phyloP scores from a whole-genome alignment of 805 yeast genomes.

The Suhomyces kilbournensis region DNA sequence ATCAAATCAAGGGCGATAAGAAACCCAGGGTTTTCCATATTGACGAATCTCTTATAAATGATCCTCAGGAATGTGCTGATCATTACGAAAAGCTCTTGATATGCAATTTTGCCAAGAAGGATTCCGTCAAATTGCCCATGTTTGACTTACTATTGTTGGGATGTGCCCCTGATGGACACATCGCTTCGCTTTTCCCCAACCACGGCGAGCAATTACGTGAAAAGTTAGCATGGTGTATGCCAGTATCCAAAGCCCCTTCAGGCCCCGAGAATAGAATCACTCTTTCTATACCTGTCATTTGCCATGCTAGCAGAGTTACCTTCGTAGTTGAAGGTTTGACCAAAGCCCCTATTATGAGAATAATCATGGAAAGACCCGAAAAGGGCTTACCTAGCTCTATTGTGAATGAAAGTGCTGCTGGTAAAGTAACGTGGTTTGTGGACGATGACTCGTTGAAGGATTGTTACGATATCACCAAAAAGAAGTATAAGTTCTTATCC shows the following conservation, averaged over 20 bases:
- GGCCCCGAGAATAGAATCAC: constrained; percentile 87
- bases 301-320: constrained; percentile 88
- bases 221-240: constrained; percentile 90
- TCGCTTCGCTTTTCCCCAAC: constrained; percentile 93
- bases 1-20: constrained; percentile 51
- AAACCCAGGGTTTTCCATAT: constrained; percentile 80
- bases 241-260: constrained; percentile 86
- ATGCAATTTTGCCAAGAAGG: constrained; percentile 91
- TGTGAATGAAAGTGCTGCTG: constrained; percentile 95
- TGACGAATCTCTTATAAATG: constrained; percentile 68
- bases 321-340: constrained; percentile 96
- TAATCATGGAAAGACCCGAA: constrained; percentile 95
- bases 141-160: constrained; percentile 89
- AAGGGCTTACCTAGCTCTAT: constrained; percentile 92
- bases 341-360: constrained; percentile 87
- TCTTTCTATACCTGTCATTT: constrained; percentile 87
- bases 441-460: constrained; percentile 89
- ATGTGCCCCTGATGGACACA: constrained; percentile 98
- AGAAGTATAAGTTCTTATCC: constrained; percentile 60
- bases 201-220: constrained; percentile 83
- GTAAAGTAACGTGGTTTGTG: constrained; percentile 95
- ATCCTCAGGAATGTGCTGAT: constrained; percentile 93
- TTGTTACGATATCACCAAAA: constrained; percentile 65
- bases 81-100: constrained; percentile 83
- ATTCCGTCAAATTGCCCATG: constrained; percentile 92